Base-by-base conservation (phyloP, 371 early-diverging fungal species). In the Mortierella sp. region DNA sequence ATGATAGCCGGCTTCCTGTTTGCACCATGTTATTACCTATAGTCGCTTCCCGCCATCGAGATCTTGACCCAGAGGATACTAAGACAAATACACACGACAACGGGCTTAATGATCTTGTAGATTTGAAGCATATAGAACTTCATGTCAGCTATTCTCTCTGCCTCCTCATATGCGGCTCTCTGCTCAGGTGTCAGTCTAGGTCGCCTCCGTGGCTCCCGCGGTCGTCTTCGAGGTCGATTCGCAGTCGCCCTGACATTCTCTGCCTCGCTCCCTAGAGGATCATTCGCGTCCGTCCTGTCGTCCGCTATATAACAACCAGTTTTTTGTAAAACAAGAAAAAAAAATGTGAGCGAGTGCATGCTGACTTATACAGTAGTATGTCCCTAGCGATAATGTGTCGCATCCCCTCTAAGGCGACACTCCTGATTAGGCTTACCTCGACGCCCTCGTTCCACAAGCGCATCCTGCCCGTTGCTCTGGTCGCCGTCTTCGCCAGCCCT, bases 41-140 rank as follows among this genome's bases (percentile, higher is more conserved):
- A 88, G 56, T 89, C 87, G 63, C 86, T 85, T 34, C 72, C 60
- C 8, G 30, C 79, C 81, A 79, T 72, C 57, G 83, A 85, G n/a
- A 93, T 82, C 67, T 95, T 95, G 56, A 93, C 92, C 95, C 95
- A 95, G 32, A 93, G 82, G 32, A 95, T 90, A 42, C 91, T 89
- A 26, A 94, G 80, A 12, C 87, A 62, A 50, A 95, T 92, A 66
- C 94, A 93, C 15, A 82, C 57, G 8, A 92, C 82, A 5, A 94
- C 94, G 15, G 95, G 95, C 52, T 90, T 87, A 64, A 94, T 88
- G 55, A 95, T 89, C 41, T 83, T 79, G 78, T 90, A 92, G n/a
- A 95, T 84, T 70, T 95, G 94, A 19, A 85, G 75, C 72, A 90
- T 89, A 78, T 93, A 95, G 72, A 88, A 94, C 55, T 80, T 80